Percentiles rank a stretch among this genome's conserved stretches.
phyloP scores from a whole-genome alignment of 768 basidiomycete genomes.

The Lyophyllum semitale region DNA sequence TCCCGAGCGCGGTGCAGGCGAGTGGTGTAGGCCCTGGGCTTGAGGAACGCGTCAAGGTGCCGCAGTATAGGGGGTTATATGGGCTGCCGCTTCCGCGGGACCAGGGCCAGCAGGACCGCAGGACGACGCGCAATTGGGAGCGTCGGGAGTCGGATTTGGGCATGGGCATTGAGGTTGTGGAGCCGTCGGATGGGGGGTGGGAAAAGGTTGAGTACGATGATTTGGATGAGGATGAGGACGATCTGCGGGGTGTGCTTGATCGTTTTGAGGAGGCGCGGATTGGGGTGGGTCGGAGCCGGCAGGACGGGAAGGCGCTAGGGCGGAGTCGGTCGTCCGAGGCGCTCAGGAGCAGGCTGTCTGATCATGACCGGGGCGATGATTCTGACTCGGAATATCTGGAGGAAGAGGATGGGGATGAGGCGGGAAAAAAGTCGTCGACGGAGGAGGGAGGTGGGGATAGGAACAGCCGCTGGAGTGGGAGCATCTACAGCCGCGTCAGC shows the following conservation, averaged over 20 bases:
- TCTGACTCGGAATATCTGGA: constrained; percentile 17
- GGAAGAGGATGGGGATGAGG: constrained; percentile 4
- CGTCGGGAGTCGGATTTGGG: not conserved
- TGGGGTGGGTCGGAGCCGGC: constrained; percentile 5
- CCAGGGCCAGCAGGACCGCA: constrained; percentile 1
- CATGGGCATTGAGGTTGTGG: not conserved
- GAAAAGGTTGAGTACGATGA: constrained; percentile 24
- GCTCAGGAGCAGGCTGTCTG: constrained; percentile 11
- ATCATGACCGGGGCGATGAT: not conserved
- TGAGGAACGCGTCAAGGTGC: constrained; percentile 27
- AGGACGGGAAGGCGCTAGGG: constrained; percentile 24
- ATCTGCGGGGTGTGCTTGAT: constrained; percentile 39
- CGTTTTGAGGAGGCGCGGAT: constrained; percentile 32
- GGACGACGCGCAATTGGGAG: constrained; percentile 4
- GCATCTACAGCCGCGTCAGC: constrained; percentile 52
- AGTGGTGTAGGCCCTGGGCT: constrained; percentile 23
- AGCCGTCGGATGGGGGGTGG: constrained; percentile 22
- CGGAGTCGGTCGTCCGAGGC: constrained; percentile 30
- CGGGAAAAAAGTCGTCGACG: constrained; percentile 22
- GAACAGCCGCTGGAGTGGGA: constrained; percentile 45
- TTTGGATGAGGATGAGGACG: constrained; percentile 29
- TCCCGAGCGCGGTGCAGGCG: constrained; percentile 21
- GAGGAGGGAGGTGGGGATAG: constrained; percentile 29
- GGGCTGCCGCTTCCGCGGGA: constrained; percentile 19
- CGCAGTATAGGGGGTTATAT: constrained; percentile 33